phyloP scores from a whole-genome alignment of 352 stramenopile genomes.

The Plasmopara halstedii region DNA sequence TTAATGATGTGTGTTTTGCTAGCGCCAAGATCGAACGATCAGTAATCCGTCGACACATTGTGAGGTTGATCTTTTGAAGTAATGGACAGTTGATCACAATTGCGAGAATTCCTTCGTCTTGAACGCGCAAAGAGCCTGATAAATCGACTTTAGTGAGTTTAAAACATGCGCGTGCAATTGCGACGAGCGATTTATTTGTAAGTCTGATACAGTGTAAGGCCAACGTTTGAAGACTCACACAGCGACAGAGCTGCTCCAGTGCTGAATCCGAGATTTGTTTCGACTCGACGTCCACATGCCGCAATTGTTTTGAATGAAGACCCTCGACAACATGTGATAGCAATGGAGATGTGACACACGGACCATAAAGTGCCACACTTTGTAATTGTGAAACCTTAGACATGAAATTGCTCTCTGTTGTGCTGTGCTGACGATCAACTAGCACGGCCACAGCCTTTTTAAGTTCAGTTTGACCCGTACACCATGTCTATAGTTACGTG shows the following conservation, averaged over 20 bases:
- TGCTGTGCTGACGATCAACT: conserved; percentile 7
- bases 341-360: conserved; percentile 36
- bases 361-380: conserved; percentile 53
- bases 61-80: conserved; percentile 61
- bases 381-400: conserved; percentile 27
- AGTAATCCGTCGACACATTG: conserved; percentile 74
- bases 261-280: conserved; percentile 53
- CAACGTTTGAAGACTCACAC: conserved; percentile 27
- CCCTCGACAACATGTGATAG: conserved; percentile 36
- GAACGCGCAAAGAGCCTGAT: conserved; percentile 63
- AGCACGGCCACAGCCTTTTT: conserved; percentile 32
- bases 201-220: conserved; percentile 71
- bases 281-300: conserved; percentile 55
- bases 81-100: conserved; percentile 41
- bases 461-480: conserved; percentile 53
- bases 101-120: conserved; percentile 68
- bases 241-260: conserved; percentile 34
- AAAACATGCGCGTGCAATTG: conserved; percentile 30
- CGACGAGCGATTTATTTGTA: conserved; percentile 36
- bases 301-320: conserved; percentile 27
- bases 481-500: conserved; percentile 45
- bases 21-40: conserved; percentile 53
- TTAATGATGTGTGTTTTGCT: conserved; percentile 30
- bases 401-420: conserved; percentile 5
- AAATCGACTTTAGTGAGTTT: conserved; percentile 54